Evolutionary conservation across 2,329 filamentous ascomycete genomes (phyloP).

Genomic region (Penicillium psychrosexuale): DNA sequence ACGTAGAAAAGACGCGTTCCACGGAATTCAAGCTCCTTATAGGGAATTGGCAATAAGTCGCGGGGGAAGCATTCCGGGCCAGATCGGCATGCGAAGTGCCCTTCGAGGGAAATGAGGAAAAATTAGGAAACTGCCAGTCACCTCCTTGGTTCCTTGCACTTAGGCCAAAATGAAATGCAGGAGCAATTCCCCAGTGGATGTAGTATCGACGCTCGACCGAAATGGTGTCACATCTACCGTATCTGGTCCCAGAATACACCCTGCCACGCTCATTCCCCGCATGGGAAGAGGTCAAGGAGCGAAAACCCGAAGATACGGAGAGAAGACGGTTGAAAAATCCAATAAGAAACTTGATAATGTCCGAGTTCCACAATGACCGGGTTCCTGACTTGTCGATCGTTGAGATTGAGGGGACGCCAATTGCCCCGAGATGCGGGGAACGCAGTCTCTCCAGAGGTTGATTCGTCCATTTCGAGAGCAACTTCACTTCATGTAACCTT

Average conservation of each 20-base stretch:
- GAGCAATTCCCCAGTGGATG: background rate
- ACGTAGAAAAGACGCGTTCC: background rate
- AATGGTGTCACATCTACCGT: conserved; percentile 9
- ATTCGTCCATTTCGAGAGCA: conserved; percentile 7
- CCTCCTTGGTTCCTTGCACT: background rate
- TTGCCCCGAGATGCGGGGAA: conserved; percentile 20
- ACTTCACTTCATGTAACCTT: conserved; percentile 4
- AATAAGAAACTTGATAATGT: background rate
- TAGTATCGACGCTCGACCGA: conserved; percentile 2
- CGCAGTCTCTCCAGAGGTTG: background rate
- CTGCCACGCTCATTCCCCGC: background rate
- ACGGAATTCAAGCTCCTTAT: conserved; percentile 10
- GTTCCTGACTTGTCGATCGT: conserved; percentile 15
- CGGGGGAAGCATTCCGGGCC: conserved; percentile 19
- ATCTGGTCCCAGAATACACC: background rate
- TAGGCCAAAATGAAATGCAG: conserved; percentile 1
- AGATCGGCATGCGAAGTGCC: conserved; percentile 14
- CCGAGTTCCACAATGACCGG: background rate
- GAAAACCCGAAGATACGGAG: conserved; percentile 1
- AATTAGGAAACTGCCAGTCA: background rate
- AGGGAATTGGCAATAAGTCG: conserved; percentile 3
- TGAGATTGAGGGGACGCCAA: conserved; percentile 8
- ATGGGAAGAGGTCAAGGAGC: background rate
- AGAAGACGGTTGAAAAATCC: background rate
- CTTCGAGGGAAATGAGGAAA: conserved; percentile 4